Percentiles rank a stretch among this genome's conserved stretches.
Conservation (phyloP, 2,329 filamentous ascomycete species). For the Penicillium polonicum region DNA sequence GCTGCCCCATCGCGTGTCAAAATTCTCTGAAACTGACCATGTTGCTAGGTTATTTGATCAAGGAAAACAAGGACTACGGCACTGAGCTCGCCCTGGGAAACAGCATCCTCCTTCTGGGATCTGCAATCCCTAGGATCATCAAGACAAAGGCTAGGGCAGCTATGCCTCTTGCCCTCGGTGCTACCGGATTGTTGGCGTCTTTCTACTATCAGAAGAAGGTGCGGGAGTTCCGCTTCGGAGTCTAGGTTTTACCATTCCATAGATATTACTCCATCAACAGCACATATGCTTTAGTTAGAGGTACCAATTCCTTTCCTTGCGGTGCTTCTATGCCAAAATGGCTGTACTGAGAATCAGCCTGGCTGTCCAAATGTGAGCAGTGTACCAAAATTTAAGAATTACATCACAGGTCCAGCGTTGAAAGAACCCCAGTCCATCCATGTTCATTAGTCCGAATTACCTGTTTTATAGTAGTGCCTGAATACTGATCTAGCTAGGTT, state of each 20-base stretch:
- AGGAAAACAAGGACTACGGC: slow-evolving; percentile 23
- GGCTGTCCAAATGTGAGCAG: not conserved
- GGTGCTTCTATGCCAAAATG: not conserved
- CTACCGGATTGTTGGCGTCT: slow-evolving; percentile 1
- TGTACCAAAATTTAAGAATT: not conserved
- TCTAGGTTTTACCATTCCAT: not conserved
- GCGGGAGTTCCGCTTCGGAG: slow-evolving; percentile 4
- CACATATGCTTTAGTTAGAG: not conserved
- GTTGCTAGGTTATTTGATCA: slow-evolving; percentile 16
- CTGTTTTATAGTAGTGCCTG: too few species aligned
- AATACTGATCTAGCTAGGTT: too few species aligned
- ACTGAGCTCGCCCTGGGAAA: slow-evolving; percentile 22
- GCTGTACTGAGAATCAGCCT: not conserved
- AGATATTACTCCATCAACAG: not conserved
- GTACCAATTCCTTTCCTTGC: not conserved
- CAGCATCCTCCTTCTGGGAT: slow-evolving; percentile 17
- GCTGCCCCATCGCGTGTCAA: accelerated
- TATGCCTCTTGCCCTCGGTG: slow-evolving; percentile 17
- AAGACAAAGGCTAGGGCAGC: slow-evolving; percentile 16
- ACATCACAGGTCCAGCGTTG: not conserved
- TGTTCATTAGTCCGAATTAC: too few species aligned
- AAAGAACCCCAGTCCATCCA: too few species aligned
- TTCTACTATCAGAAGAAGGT: slow-evolving; percentile 9
- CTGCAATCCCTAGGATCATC: slow-evolving; percentile 12
- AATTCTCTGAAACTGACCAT: not conserved